Base-by-base conservation (phyloP, 1,284 basidiomycete species). In the Puccinia coronata region DNA sequence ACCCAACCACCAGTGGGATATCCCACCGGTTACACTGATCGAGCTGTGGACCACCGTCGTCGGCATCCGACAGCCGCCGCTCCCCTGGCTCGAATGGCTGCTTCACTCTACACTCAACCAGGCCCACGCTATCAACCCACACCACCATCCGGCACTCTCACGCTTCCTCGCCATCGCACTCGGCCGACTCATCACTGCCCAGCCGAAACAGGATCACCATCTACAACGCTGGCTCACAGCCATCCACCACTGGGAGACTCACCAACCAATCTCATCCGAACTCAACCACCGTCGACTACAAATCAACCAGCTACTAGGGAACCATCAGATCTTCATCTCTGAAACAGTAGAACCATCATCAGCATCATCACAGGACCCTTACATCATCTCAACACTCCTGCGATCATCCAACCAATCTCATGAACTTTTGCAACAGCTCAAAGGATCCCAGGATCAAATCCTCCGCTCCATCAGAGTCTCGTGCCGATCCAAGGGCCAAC, bases 401-500 rank as follows among this genome's bases (percentile, higher is more conserved):
- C 61, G 61, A 16, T 63, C 61, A 6, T 16, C 34, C 18, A 36
- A 16, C 20, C 61, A 12, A 31, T 34, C 61, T 20, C 3, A 63
- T 23, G 61, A 63, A 2, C 11, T 63, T 36, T 23, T 63, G 34
- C 6, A 20, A 14, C 61, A 31, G 1, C 61, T 63, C 61, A 9
- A 23, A 6, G 61, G 61, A 12, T 47, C 67, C 2, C 67, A 70
- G 39, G 49, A 49, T 20, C 23, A 70, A 2, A 16, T 70, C 4
- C 43, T 70, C 49, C 16, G 49, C 39, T 31, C 67, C 12, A 70
- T 70, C 43, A 70, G 49, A 49, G 67, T 70, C 28, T 31, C 31
- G 2, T 70, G 67, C 31, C 39, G 67, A 2, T 47, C 67, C 43
- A 70, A 70, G 49, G 67, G 67, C 2, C 67, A 70, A n/a, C 31